Evolutionary conservation across 495 filamentous ascomycete genomes (phyloP).

Genomic region (Neurospora sp.): DNA sequence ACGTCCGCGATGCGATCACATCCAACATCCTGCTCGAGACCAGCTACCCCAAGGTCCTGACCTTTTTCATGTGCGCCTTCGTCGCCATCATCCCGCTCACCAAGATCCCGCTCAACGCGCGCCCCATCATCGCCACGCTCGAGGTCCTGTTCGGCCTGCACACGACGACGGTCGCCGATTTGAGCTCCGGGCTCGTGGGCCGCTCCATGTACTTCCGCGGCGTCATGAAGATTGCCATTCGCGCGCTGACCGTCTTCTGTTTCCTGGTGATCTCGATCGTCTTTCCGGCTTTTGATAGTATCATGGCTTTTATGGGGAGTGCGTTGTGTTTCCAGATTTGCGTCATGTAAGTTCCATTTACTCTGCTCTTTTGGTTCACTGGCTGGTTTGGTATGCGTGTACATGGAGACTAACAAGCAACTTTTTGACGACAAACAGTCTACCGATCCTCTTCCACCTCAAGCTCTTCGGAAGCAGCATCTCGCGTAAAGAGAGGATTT

Average conservation of each 20-base stretch:
- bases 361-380: not conserved
- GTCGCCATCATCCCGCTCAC: constrained; percentile 90
- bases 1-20: constrained; percentile 77
- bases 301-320: constrained; percentile 88
- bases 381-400: not conserved
- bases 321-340: constrained; percentile 93
- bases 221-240: constrained; percentile 48
- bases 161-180: constrained; percentile 37
- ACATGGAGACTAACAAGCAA: not conserved
- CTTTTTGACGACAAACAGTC: constrained; percentile 18
- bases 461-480: constrained; percentile 86
- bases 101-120: constrained; percentile 84
- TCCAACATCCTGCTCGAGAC: constrained; percentile 67
- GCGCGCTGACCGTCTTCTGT: constrained; percentile 38
- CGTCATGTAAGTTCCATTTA: constrained; percentile 50
- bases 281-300: constrained; percentile 81
- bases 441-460: constrained; percentile 82
- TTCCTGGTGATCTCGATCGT: constrained; percentile 53
- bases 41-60: constrained; percentile 66
- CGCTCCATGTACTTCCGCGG: constrained; percentile 49
- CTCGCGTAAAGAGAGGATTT: constrained; percentile 46
- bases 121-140: constrained; percentile 75
- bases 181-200: constrained; percentile 33
- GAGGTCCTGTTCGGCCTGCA: constrained; percentile 73
- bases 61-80: constrained; percentile 69